Percentiles rank a stretch among this genome's conserved stretches.
phyloP scores from a whole-genome alignment of 2,329 filamentous ascomycete genomes.

The Xylariaceae sp. region DNA sequence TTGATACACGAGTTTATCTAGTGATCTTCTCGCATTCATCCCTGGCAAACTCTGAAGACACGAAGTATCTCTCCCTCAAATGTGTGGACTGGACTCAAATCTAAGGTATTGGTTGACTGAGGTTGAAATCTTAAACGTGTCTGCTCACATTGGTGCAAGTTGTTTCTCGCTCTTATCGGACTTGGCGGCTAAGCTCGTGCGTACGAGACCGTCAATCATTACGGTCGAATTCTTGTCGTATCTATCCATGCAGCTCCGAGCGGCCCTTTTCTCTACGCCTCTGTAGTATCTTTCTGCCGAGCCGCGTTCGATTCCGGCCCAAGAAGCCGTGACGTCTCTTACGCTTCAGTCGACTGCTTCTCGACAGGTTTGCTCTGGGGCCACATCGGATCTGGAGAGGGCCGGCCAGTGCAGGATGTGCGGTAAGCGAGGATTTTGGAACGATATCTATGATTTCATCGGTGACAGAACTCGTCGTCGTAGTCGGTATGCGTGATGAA shows the following conservation, averaged over 20 bases:
- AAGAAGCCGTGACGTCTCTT: conserved; percentile 59
- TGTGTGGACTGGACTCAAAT: no score
- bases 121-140: no score
- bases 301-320: conserved; percentile 45
- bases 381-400: conserved; percentile 52
- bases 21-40: no score
- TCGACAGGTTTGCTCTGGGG: conserved; percentile 55
- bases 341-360: conserved; percentile 51
- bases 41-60: no score
- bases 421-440: conserved; percentile 42
- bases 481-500: conserved; percentile 19
- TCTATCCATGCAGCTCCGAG: conserved; percentile 13
- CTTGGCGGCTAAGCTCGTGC: not conserved
- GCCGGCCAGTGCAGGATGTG: conserved; percentile 49
- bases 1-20: no score
- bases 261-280: conserved; percentile 52
- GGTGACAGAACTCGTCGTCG: conserved; percentile 8
- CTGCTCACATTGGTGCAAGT: no score
- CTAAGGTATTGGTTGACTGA: no score
- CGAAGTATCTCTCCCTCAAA: no score
- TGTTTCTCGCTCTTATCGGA: not conserved
- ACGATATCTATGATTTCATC: conserved; percentile 41
- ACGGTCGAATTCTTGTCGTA: conserved; percentile 17
- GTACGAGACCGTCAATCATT: not conserved
- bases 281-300: conserved; percentile 49